These are phyloP conservation scores for Trifolium repens DNA, from an alignment of 306 rosid species.

Conservation along the genomic window DNA sequence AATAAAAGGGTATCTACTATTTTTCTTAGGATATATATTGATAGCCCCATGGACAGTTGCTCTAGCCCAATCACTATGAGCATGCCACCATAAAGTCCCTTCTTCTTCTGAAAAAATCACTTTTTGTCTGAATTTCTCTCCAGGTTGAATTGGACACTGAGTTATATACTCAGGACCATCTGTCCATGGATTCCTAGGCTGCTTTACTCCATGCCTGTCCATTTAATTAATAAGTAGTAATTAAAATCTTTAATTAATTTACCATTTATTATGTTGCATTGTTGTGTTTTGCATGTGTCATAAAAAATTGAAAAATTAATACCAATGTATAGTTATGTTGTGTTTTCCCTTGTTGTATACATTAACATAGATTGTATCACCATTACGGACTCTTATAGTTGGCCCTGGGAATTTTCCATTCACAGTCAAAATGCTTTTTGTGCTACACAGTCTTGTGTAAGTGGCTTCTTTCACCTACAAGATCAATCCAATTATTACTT, in stretches of 20 bases:
- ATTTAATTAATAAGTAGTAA: not conserved
- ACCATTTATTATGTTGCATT: not conserved
- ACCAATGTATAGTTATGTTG: constrained; percentile 22
- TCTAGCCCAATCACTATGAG: constrained; percentile 13
- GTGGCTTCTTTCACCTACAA: constrained; percentile 3
- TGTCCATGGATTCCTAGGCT: constrained; percentile 14
- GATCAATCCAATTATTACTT: not conserved
- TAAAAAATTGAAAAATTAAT: not conserved
- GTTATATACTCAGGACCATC: constrained; percentile 8
- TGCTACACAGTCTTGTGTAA: constrained; percentile 5
- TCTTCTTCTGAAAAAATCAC: not conserved
- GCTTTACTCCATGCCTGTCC: constrained; percentile 8
- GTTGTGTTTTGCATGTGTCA: not conserved
- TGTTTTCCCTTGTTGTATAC: not conserved
- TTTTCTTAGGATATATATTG: not conserved
- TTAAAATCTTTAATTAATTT: no score
- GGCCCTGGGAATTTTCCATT: constrained; percentile 16
- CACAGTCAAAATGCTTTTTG: constrained; percentile 1
- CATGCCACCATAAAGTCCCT: constrained; percentile 23
- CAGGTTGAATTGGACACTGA: not conserved
- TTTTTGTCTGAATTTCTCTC: not conserved
- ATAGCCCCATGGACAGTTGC: constrained; percentile 16
- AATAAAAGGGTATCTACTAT: not conserved
- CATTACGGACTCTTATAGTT: not conserved
- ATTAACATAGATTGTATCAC: constrained; percentile 4